phyloP scores from a whole-genome alignment of 164 flowering plant genomes.

The Chloranthus sessilifolius region DNA sequence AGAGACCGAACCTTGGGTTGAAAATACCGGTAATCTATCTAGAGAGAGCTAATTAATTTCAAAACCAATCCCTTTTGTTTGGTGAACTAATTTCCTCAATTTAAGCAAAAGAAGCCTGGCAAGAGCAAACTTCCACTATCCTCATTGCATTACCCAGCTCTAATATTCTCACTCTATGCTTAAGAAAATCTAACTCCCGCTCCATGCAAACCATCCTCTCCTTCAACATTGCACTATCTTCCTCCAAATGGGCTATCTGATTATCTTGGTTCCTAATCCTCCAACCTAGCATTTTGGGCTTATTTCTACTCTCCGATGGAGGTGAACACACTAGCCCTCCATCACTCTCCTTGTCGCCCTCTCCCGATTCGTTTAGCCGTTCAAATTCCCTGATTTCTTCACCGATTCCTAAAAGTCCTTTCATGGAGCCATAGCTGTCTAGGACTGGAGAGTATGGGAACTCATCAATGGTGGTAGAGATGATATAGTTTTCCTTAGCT shows the following conservation, averaged over 20 bases:
- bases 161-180: slow-evolving; percentile 5
- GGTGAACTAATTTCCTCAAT: no score
- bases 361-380: neutral
- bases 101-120: slow-evolving; percentile 5
- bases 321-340: no score
- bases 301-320: neutral
- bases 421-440: no score
- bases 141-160: slow-evolving; percentile 6
- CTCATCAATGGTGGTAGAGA: no score
- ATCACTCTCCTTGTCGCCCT: neutral
- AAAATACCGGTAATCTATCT: no score
- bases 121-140: neutral
- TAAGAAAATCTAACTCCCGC: slow-evolving; percentile 1
- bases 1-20: no score
- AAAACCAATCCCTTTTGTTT: no score
- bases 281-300: neutral
- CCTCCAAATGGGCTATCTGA: slow-evolving; percentile 10
- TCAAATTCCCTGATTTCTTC: no score
- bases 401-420: no score
- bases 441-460: no score
- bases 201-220: slow-evolving; percentile 1
- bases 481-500: no score
- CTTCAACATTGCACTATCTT: slow-evolving; percentile 5
- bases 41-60: no score
- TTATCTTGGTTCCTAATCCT: neutral